Percentiles rank a stretch among this genome's conserved stretches.
Evolutionary conservation across 2,329 filamentous ascomycete species (phyloP).

Genomic region (Stachybotrys chlorohalonatus): DNA sequence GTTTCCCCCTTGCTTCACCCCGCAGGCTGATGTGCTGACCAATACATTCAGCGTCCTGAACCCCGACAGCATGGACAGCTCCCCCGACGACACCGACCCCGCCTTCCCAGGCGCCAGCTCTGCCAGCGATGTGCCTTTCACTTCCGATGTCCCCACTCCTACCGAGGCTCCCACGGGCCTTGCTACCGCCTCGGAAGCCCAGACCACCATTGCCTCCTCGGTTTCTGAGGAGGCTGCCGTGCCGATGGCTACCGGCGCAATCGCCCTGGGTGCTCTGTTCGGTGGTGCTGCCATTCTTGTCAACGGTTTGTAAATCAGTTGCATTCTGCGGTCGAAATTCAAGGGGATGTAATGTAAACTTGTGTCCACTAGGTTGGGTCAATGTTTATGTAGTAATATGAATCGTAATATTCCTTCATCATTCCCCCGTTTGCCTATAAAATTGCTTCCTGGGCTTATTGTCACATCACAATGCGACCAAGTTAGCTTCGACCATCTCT

Average conservation of each 20-base stretch:
- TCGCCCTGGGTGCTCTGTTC: conserved; percentile 36
- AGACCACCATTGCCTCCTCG: background rate
- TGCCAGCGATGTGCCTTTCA: background rate
- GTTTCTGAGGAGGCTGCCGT: conserved; percentile 15
- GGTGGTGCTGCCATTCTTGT: conserved; percentile 33
- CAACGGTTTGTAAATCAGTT: conserved; percentile 29
- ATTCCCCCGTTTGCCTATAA: no score
- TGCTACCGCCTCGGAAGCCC: background rate
- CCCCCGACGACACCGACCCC: background rate
- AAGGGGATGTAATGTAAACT: background rate
- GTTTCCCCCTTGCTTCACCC: background rate
- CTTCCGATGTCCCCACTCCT: background rate
- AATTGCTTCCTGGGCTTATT: no score
- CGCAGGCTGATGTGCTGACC: background rate
- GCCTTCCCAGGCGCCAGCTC: background rate
- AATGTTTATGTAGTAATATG: no score
- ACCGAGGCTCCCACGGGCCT: background rate
- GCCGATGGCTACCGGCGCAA: conserved; percentile 28
- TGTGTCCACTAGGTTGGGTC: no score
- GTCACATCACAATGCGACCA: no score
- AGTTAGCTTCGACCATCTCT: no score
- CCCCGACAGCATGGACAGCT: background rate
- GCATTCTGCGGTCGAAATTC: background rate
- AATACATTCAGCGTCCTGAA: background rate
- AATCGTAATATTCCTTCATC: no score